These are phyloP conservation scores for Metschnikowia amazonensis DNA, from an alignment of 805 yeast genomes.

Conservation along the genomic window DNA sequence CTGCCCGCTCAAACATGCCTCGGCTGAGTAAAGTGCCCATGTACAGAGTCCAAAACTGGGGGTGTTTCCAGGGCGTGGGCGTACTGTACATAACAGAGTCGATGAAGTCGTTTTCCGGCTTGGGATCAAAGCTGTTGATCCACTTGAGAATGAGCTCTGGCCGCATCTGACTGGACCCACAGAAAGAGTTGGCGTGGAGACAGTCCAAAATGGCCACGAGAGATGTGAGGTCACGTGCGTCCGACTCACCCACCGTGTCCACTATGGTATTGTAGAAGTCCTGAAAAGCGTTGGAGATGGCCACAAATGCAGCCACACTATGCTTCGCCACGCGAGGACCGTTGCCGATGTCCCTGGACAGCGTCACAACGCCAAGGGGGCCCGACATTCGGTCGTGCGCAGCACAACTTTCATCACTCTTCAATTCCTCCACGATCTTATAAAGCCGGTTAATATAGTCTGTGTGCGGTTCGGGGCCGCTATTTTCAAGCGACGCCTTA, in stretches of 20 bases:
- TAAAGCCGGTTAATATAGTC: slow-evolving; percentile 49
- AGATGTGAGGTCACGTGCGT: slow-evolving; percentile 30
- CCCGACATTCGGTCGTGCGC: slow-evolving; percentile 19
- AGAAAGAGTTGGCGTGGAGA: slow-evolving; percentile 50
- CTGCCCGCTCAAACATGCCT: slow-evolving; percentile 59
- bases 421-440: slow-evolving; percentile 45
- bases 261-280: slow-evolving; percentile 21
- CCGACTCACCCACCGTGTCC: slow-evolving; percentile 19
- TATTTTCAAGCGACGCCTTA: slow-evolving; percentile 30
- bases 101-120: slow-evolving; percentile 52
- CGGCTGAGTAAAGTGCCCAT: slow-evolving; percentile 54
- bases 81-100: slow-evolving; percentile 43
- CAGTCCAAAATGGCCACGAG: slow-evolving; percentile 54
- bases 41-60: slow-evolving; percentile 60
- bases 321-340: slow-evolving; percentile 8
- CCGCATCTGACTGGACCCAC: slow-evolving; percentile 32
- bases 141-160: slow-evolving; percentile 51
- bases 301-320: slow-evolving; percentile 25
- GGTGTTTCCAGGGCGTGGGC: slow-evolving; percentile 45
- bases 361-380: slow-evolving; percentile 31
- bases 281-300: slow-evolving; percentile 13
- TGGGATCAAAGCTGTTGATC: slow-evolving; percentile 68
- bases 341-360: slow-evolving; percentile 14
- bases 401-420: slow-evolving; percentile 17
- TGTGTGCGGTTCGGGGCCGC: slow-evolving; percentile 31